Base-by-base conservation (phyloP, 2,329 filamentous ascomycete species). In the Calonectria pseudoreteaudii region DNA sequence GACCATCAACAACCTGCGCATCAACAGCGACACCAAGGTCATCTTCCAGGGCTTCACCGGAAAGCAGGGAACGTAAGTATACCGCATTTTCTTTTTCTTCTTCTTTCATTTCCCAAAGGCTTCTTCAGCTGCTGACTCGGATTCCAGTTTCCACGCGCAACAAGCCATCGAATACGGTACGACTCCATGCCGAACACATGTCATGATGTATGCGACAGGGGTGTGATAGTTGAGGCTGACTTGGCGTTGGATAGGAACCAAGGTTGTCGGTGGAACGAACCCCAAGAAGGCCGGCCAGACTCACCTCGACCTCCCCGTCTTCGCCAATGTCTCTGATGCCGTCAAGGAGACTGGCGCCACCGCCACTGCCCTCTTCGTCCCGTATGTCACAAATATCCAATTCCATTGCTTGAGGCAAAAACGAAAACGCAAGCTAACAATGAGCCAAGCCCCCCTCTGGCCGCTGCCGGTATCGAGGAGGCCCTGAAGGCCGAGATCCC, bases 141-240 rank as follows among this genome's bases (percentile, higher is more conserved):
- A 70, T 73, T 73, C 58, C 81, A 98, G 96, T 82, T 99, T 99
- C 91, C 97, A 99, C 87, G 97, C 97, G 79, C 91, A 95, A 86
- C 96, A 98, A 89, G 97, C 97, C 80, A 98, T 99, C 87, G 97
- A 98, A 87, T 99, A 99, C 88, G 97, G 95, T 97, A 94, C 85
- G 86, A 78, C 71, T 69, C 72, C 65, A 77, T 77, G 70, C 76
- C 70, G 66, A 68, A 79, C 72, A 79, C 68, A 74, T 74, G 75
- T 76, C 76, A 79, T 79, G 75, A 80, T 79, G 74, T 72, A 78
- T 79, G 71, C 79, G 76, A 78, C 75, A 79, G 70, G 75, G 75
- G 73, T 75, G 44, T 10, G 18, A 53, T n/a, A 26, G 67, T 62
- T 66, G 68, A 77, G 49, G 73, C 83, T 84, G 72, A 84, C 75